A percentile compares a stretch with the other conserved stretches of the same genome.
phyloP scores from a whole-genome alignment of 805 yeast species.

The Myxozyma mucilagina region DNA sequence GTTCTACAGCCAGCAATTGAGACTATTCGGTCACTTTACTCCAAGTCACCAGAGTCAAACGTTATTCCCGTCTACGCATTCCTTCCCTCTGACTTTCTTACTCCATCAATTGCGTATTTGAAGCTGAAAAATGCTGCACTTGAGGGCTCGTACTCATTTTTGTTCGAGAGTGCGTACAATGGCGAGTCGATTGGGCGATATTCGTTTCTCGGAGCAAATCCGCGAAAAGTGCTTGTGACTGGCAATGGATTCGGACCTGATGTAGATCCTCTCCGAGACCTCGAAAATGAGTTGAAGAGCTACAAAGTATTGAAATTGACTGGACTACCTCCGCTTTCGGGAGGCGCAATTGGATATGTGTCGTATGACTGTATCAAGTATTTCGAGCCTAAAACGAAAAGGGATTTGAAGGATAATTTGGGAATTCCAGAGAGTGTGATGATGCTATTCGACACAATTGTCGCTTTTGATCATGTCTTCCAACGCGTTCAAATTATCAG shows the following conservation, averaged over 20 bases:
- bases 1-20: slow-evolving; percentile 24
- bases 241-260: slow-evolving; percentile 67
- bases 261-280: slow-evolving; percentile 73
- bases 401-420: slow-evolving; percentile 72
- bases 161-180: slow-evolving; percentile 84
- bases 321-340: slow-evolving; percentile 80
- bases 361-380: slow-evolving; percentile 96
- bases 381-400: slow-evolving; percentile 88
- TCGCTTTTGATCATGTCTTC: slow-evolving; percentile 92
- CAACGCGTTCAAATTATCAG: slow-evolving; percentile 89
- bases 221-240: slow-evolving; percentile 78
- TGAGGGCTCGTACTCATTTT: slow-evolving; percentile 63
- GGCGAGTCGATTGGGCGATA: slow-evolving; percentile 89
- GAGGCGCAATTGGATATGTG: slow-evolving; percentile 96
- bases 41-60: slow-evolving; percentile 44
- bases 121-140: slow-evolving; percentile 68
- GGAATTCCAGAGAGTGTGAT: slow-evolving; percentile 87
- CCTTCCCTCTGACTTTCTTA: slow-evolving; percentile 72
- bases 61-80: slow-evolving; percentile 79
- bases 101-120: slow-evolving; percentile 88
- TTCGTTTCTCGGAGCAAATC: slow-evolving; percentile 86
- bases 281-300: slow-evolving; percentile 70
- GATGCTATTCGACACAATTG: slow-evolving; percentile 86
- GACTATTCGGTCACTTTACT: slow-evolving; percentile 12
- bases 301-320: slow-evolving; percentile 74